A percentile compares a stretch with the other conserved stretches of the same genome.
Evolutionary conservation across 2,329 filamentous ascomycete genomes (phyloP).

Genomic region (Fusarium sp.): DNA sequence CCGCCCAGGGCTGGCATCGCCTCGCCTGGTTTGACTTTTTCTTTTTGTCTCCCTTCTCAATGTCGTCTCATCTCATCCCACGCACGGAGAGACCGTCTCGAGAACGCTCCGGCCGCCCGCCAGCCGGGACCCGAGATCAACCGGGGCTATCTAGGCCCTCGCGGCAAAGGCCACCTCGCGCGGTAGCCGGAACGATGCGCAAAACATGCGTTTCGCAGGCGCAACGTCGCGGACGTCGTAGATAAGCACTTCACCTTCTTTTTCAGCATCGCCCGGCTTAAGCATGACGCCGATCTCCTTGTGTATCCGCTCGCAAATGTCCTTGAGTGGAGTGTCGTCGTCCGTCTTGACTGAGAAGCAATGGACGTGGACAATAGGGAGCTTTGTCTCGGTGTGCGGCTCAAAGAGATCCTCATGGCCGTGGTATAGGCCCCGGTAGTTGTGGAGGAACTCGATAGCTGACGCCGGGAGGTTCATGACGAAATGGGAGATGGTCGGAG

Average conservation of each 20-base stretch:
- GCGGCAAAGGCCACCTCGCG: slow-evolving; percentile 81
- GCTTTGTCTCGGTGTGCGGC: slow-evolving; percentile 66
- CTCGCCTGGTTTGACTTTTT: slow-evolving; percentile 14
- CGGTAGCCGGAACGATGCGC: slow-evolving; percentile 90
- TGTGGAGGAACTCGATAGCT: slow-evolving; percentile 83
- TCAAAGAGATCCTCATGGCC: slow-evolving; percentile 74
- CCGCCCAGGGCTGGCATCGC: background rate
- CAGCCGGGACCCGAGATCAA: slow-evolving; percentile 25
- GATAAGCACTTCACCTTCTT: slow-evolving; percentile 65
- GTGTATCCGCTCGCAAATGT: slow-evolving; percentile 57
- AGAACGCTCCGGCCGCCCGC: slow-evolving; percentile 20
- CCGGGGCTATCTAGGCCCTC: slow-evolving; percentile 41
- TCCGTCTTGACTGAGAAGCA: slow-evolving; percentile 90
- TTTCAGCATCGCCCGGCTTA: slow-evolving; percentile 58
- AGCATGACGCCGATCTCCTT: slow-evolving; percentile 56
- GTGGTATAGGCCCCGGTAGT: slow-evolving; percentile 79
- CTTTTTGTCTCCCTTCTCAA: background rate
- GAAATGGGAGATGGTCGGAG: slow-evolving; percentile 87
- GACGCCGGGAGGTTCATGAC: slow-evolving; percentile 97
- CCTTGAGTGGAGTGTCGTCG: slow-evolving; percentile 72
- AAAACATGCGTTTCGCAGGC: slow-evolving; percentile 96
- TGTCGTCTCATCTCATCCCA: slow-evolving; percentile 9
- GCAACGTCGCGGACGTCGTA: slow-evolving; percentile 87
- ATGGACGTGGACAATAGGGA: slow-evolving; percentile 93
- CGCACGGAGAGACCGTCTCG: background rate